These are phyloP conservation scores for Lipomyces spencermartinsiae DNA, from an alignment of 805 yeast genomes.

Conservation along the genomic window DNA sequence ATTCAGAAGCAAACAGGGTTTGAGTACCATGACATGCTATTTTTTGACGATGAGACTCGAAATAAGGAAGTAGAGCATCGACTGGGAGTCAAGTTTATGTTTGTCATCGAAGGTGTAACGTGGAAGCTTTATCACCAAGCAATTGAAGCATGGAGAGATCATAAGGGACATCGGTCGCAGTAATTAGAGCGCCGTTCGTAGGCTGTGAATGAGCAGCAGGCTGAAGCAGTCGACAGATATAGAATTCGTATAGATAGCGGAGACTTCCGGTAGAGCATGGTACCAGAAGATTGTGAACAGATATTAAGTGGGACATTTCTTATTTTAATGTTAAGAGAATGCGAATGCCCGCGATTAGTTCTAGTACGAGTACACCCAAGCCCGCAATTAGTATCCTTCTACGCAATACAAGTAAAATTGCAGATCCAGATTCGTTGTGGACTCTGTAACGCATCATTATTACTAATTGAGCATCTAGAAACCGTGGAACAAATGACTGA, in stretches of 20 bases:
- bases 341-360: no score
- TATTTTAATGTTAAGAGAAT: no score
- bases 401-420: no score
- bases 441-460: no score
- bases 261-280: no score
- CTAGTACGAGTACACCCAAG: no score
- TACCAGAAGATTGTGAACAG: no score
- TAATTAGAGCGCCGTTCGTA: neutral
- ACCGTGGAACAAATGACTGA: no score
- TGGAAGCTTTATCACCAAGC: conserved; percentile 59
- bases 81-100: conserved; percentile 73
- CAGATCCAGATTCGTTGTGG: no score
- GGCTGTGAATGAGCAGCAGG: neutral
- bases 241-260: neutral
- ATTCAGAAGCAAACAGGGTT: conserved; percentile 58
- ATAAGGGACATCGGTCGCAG: conserved; percentile 8
- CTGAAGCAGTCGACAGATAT: neutral
- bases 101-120: conserved; percentile 67
- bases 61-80: conserved; percentile 72
- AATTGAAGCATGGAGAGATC: conserved; percentile 47
- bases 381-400: no score
- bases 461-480: no score
- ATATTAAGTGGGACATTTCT: no score
- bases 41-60: conserved; percentile 81
- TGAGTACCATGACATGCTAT: conserved; percentile 57